Conservation (phyloP, 225 moss, liverwort and hornwort species). For the Physcomitrellopsis africana region DNA sequence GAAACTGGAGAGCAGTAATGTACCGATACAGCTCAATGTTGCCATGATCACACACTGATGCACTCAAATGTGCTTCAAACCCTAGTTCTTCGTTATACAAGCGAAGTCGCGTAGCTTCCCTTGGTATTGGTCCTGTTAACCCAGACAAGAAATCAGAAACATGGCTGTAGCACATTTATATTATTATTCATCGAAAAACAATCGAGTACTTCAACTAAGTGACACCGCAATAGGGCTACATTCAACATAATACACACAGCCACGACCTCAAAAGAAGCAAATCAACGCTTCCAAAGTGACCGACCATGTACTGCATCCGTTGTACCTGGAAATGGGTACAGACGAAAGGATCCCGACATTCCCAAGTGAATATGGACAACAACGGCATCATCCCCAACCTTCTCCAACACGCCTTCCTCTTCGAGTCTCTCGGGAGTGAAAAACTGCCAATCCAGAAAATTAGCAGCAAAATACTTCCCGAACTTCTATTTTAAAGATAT, state of each 20-base stretch:
- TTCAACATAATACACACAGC: neutral
- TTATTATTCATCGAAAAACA: neutral
- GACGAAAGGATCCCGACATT: constrained; percentile 93
- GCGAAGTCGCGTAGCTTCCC: constrained; percentile 73
- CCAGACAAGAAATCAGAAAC: constrained; percentile 1
- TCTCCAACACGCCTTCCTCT: constrained; percentile 43
- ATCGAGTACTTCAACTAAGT: neutral
- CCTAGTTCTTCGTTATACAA: constrained; percentile 64
- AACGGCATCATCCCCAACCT: constrained; percentile 64
- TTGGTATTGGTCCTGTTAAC: constrained; percentile 73
- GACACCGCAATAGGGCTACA: neutral
- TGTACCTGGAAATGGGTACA: constrained; percentile 70
- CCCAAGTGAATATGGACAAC: constrained; percentile 90
- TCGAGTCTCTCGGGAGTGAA: constrained; percentile 64
- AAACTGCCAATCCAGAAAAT: constrained; percentile 56
- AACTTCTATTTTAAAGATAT: neutral
- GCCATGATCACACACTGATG: constrained; percentile 69
- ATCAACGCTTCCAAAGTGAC: neutral
- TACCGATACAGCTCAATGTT: constrained; percentile 80
- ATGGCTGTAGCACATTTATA: constrained; percentile 11
- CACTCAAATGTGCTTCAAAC: constrained; percentile 84
- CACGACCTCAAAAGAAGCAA: constrained; percentile 2
- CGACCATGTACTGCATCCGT: neutral
- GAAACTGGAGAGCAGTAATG: constrained; percentile 11
- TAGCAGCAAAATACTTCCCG: constrained; percentile 11